A percentile compares a stretch with the other conserved stretches of the same genome.
Conservation (phyloP, 768 basidiomycete species). For the Russula brevipes region DNA sequence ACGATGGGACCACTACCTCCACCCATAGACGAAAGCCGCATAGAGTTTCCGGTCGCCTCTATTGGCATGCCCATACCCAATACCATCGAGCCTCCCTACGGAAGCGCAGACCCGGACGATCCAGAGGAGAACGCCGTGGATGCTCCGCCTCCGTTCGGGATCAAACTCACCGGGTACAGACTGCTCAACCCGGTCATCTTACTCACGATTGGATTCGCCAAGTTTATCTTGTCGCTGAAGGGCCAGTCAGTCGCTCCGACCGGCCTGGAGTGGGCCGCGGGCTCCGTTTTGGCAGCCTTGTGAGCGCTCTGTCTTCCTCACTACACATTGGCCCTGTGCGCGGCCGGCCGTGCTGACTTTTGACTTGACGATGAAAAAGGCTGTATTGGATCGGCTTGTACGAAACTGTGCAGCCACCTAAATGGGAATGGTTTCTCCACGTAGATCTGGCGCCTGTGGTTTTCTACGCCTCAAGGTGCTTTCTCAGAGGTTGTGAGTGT, state of each 20-base stretch:
- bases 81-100: neutral
- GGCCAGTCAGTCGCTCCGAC: neutral
- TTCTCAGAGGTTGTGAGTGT: slow-evolving; percentile 6
- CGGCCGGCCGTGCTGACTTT: too few species aligned
- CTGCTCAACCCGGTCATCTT: neutral
- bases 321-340: neutral
- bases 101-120: neutral
- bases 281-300: neutral
- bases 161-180: slow-evolving; percentile 12
- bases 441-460: slow-evolving; percentile 1
- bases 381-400: slow-evolving; percentile 12
- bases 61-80: neutral
- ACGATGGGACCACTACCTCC: neutral
- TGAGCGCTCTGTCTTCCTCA: neutral
- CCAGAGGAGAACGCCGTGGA: neutral
- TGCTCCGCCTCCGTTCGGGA: neutral
- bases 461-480: neutral
- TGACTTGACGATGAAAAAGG: too few species aligned
- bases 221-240: slow-evolving; percentile 2
- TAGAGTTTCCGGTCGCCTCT: neutral
- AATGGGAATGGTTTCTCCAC: slow-evolving; percentile 11
- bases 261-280: neutral
- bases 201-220: neutral
- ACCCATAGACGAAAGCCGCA: neutral
- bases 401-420: neutral